Conservation (phyloP, 495 filamentous ascomycete species). For the Penicillium desertorum region DNA sequence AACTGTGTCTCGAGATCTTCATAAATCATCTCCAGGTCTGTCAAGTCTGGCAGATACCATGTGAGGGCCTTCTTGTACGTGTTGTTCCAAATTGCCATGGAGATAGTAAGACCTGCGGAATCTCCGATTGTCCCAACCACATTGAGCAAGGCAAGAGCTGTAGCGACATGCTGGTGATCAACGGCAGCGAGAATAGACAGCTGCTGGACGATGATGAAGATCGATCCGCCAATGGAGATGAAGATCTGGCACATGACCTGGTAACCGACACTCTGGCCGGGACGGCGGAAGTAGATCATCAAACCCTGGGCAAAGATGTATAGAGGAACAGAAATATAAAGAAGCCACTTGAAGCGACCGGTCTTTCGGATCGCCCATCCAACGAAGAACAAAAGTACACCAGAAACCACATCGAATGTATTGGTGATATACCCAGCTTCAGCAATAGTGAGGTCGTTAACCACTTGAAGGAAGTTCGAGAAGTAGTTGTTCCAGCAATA, state of each 20-base stretch:
- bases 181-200: constrained; percentile 64
- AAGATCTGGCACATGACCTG: constrained; percentile 71
- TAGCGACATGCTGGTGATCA: constrained; percentile 62
- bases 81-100: constrained; percentile 61
- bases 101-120: constrained; percentile 58
- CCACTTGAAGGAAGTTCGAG: constrained; percentile 65
- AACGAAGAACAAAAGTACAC: constrained; percentile 41
- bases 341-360: constrained; percentile 51
- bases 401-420: constrained; percentile 48
- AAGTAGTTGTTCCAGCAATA: constrained; percentile 48
- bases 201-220: constrained; percentile 60
- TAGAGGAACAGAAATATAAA: constrained; percentile 57
- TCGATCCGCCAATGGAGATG: constrained; percentile 61
- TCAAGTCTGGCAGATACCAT: constrained; percentile 52
- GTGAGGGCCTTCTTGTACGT: constrained; percentile 54
- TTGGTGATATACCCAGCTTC: constrained; percentile 54
- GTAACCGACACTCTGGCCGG: constrained; percentile 55
- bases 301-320: constrained; percentile 54
- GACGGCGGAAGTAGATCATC: constrained; percentile 63
- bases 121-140: constrained; percentile 63
- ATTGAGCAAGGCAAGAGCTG: constrained; percentile 58
- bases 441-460: constrained; percentile 53
- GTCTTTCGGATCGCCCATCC: constrained; percentile 53
- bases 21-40: constrained; percentile 51
- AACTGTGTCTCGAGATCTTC: constrained; percentile 45